phyloP scores from a whole-genome alignment of 2,329 filamentous ascomycete species.

The Penicillium sp. region DNA sequence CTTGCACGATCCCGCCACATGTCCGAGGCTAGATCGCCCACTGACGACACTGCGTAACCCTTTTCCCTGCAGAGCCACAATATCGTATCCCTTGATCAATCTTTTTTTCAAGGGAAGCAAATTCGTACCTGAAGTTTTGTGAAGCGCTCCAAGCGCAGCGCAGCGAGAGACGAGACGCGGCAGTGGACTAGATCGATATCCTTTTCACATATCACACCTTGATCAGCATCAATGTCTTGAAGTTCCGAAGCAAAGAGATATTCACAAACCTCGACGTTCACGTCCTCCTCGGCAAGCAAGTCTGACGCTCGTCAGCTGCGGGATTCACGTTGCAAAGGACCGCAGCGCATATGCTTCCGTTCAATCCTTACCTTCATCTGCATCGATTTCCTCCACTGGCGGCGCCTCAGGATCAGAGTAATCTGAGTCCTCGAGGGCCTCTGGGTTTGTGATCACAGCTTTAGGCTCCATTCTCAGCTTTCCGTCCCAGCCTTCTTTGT shows the following conservation, averaged over 20 bases:
- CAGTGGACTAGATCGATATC: slow-evolving; percentile 90
- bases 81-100: too few relatives aligned
- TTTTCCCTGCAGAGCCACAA: too few relatives aligned
- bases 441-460: slow-evolving; percentile 66
- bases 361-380: slow-evolving; percentile 63
- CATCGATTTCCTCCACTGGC: slow-evolving; percentile 66
- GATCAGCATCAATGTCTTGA: slow-evolving; percentile 8
- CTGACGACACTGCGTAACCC: too few relatives aligned
- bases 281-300: slow-evolving; percentile 53
- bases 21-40: too few relatives aligned
- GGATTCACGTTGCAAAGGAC: neutral
- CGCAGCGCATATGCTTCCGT: neutral
- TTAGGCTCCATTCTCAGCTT: slow-evolving; percentile 58
- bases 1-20: too few relatives aligned
- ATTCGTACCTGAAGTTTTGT: slow-evolving; percentile 55
- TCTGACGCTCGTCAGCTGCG: slow-evolving; percentile 36
- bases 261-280: slow-evolving; percentile 45
- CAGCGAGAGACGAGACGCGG: slow-evolving; percentile 69
- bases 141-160: slow-evolving; percentile 79
- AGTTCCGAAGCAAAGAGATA: neutral
- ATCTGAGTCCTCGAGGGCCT: slow-evolving; percentile 76
- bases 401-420: slow-evolving; percentile 68
- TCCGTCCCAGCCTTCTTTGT: slow-evolving; percentile 43
- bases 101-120: too few relatives aligned
- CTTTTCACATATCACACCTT: slow-evolving; percentile 31